Evolutionary conservation across 225 moss, liverwort and hornwort genomes (phyloP), one percentile per base, ranked within the genome.

Genomic region (Asterella californica): DNA sequence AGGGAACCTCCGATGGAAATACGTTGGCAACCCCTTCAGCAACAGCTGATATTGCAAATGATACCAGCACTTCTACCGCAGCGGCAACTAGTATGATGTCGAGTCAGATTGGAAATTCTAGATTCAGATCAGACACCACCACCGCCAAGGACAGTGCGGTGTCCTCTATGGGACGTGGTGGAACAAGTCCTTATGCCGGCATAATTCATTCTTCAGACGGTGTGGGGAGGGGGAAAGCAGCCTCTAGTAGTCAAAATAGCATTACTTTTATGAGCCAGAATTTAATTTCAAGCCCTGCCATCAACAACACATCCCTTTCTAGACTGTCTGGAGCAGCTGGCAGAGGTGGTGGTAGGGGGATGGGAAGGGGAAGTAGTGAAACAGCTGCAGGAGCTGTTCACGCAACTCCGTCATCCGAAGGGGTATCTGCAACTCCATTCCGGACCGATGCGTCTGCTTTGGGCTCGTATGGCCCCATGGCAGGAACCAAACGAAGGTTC

Each of bases 381-480:
- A 69, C 78, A 70, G 47, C 46, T 49, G 30, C 47, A 47, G 82
- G 90, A 81, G 81, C 86, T 78, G 60, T 76, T 57, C 81, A 75
- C 79, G 82, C 86, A 82, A 76, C 80, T 81, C 81, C 15, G 29
- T 27, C 86, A 29, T 89, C 88, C 70, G 89, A 86, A 59, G 76
- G 87, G 5, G 81, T 86, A 63, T 78, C 83, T 77, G 75, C 87
- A 36, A 88, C 93, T 19, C 95, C 99, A 49, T 99, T 99, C 80
- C 92, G 89, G 79, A 99, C 95, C 72, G 92, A 93, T 83, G 99
- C 95, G 69, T 99, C 99, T 61, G 95, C 95, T 66, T 86, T 99
- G 38, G 99, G 99, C 53, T 92, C 99, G 54, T 99, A 93, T 80
- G 84, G 88, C 52, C 84, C 97, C 48, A 82, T 91, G 84, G 86